Base-by-base conservation (phyloP, 176 grass and related monocot species). In the Sorghum bicolor region DNA sequence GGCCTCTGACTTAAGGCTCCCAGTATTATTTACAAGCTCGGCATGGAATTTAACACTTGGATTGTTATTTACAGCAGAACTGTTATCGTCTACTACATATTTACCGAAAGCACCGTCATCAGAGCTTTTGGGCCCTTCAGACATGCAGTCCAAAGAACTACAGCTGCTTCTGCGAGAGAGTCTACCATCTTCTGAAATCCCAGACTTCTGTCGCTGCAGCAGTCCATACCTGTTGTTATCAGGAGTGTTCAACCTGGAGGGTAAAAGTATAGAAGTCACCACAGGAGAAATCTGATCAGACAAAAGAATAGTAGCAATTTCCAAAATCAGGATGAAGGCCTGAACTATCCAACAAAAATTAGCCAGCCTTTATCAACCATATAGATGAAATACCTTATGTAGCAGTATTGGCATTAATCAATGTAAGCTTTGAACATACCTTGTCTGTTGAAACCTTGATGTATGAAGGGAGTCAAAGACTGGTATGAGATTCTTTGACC, bases 401-500 rank as follows among this genome's bases (percentile, higher is more conserved):
- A 60, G 22, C 55, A 60, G 9, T 24, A 60, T 25, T 60, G n/a
- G 55, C 55, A 60, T 60, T 60, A 60, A 60, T 60, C 55, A 60
- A 25, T 92, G 87, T 75, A 92, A 11, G 24, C 9, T 61, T 25
- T 61, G n/a, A 61, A 61, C 24, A 61, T 61, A 61, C 57, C 57
- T 61, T 61, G 57, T 61, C n/a, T 61, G 57, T 61, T 26, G 96
- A 91, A 90, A 88, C 80, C 82, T 89, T 64, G 94, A 80, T 77
- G 86, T 85, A 64, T 87, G 91, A 43, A 93, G 77, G 66, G 90
- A 87, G 32, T 98, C 96, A 72, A 94, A 90, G 85, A 99, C 85
- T 29, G 96, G 93, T 70, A 94, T 86, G 70, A 96, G 91, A 93
- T 93, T 86, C 81, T 84, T 96, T 83, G 89, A 92, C 38, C 87